Evolutionary conservation across 257 asterid species (phyloP), one percentile per base, ranked within the genome.

Genomic region (Anisodus tanguticus): DNA sequence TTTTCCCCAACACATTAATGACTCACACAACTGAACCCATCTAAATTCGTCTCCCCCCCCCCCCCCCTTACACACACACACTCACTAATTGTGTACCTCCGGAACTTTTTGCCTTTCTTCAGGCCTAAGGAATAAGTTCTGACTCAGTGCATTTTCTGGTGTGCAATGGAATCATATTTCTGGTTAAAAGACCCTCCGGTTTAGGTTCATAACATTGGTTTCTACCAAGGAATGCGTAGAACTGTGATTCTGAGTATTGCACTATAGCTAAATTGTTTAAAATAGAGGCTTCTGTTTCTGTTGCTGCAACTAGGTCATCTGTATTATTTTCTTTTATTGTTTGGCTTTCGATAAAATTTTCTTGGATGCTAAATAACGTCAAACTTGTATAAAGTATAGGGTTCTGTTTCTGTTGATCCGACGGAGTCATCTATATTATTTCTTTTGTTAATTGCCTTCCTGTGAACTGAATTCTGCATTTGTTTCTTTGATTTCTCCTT

Each of bases 401-500:
- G 19, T 51, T 49, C 43, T 26, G 22, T 49, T 10, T 74, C 60
- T 74, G 59, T 31, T 74, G 62, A 51, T 74, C 63, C 51, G 9
- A 31, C 63, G 49, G 55, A 8, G 62, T 76, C 62, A 51, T 51
- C 81, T 76, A 51, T 76, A 31, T 76, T 51, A 12, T 26, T 51
- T 77, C 13, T 76, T 74, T 74, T 49, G 69, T 72, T 79, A 68
- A 19, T 83, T 51, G 41, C 82, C 72, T 82, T 85, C 43, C 49
- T 68, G 67, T 82, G 85, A 47, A 71, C 87, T 87, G 81, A 86
- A 63, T 87, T 60, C 82, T 84, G 41, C 72, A 59, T 86, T 80
- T 62, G 62, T 70, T 88, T 68, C 69, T 81, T 84, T 85, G 63
- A 11, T 83, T 83, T 72, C 82, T 86, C 82, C 86, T 76, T 45